Percentiles rank a stretch among this genome's conserved stretches.
Evolutionary conservation across 768 basidiomycete species (phyloP).

Genomic region (Termitomyces sp.): DNA sequence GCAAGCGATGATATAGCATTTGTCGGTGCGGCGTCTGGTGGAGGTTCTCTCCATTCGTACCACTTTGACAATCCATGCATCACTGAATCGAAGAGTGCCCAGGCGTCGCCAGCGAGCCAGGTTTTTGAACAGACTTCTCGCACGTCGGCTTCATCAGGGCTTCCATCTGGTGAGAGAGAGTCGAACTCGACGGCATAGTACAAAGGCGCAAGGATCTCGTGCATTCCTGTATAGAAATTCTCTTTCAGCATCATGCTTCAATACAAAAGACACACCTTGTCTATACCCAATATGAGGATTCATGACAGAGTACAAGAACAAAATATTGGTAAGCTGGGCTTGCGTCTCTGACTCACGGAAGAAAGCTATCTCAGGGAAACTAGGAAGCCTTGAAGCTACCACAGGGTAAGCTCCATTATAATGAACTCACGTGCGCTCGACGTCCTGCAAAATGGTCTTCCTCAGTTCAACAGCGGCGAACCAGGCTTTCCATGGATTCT

Average conservation of each 20-base stretch:
- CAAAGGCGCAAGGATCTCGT: constrained; percentile 88
- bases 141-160: constrained; percentile 32
- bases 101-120: constrained; percentile 85
- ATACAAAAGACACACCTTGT: constrained; percentile 45
- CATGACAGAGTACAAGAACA: constrained; percentile 79
- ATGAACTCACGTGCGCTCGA: constrained; percentile 82
- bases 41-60: constrained; percentile 66
- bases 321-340: constrained; percentile 74
- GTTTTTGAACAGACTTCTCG: constrained; percentile 59
- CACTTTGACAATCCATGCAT: constrained; percentile 82
- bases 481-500: constrained; percentile 97
- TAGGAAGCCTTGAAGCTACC: constrained; percentile 25
- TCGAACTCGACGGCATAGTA: constrained; percentile 85
- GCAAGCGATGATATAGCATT: constrained; percentile 30
- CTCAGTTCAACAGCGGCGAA: constrained; percentile 86
- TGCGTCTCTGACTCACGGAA: constrained; percentile 79
- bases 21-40: constrained; percentile 11
- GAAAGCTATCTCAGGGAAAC: constrained; percentile 95
- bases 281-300: constrained; percentile 88
- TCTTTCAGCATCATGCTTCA: not conserved
- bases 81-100: constrained; percentile 72
- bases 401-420: constrained; percentile 2
- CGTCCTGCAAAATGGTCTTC: constrained; percentile 89
- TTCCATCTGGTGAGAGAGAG: constrained; percentile 44
- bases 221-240: constrained; percentile 68